These are phyloP conservation scores for Botrytis elliptica DNA, from an alignment of 2,329 filamentous ascomycete genomes.

Conservation along the genomic window DNA sequence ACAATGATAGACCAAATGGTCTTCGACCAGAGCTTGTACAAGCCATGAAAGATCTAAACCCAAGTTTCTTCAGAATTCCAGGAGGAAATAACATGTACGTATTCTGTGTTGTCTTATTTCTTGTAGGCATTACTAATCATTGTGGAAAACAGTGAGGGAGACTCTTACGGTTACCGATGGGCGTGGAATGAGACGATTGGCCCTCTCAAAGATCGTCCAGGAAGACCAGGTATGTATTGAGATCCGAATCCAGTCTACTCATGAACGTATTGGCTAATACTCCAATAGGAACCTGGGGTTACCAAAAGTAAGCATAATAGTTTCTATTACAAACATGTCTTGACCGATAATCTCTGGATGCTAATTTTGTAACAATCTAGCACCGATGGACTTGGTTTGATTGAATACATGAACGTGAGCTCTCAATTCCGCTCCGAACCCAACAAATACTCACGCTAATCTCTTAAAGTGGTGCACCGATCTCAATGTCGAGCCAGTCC, in stretches of 20 bases:
- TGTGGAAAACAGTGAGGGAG: conserved; percentile 31
- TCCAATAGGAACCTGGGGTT: conserved; percentile 24
- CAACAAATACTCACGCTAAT: neutral
- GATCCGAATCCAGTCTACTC: neutral
- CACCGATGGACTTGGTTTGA: conserved; percentile 51
- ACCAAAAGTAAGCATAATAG: conserved; percentile 7
- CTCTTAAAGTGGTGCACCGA: conserved; percentile 46
- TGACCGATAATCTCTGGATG: conserved; percentile 15
- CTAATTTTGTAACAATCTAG: conserved; percentile 24
- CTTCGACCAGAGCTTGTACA: conserved; percentile 55
- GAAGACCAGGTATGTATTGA: conserved; percentile 45
- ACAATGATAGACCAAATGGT: conserved; percentile 56
- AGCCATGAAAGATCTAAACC: conserved; percentile 51
- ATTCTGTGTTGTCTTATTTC: neutral
- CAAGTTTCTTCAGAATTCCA: conserved; percentile 60
- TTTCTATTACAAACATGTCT: no score
- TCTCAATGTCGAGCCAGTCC: conserved; percentile 46
- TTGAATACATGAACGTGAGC: conserved; percentile 48
- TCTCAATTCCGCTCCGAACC: neutral
- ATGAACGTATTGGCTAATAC: neutral
- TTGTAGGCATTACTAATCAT: conserved; percentile 32
- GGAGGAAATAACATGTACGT: conserved; percentile 60
- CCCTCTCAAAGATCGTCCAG: conserved; percentile 40
- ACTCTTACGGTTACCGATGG: conserved; percentile 34
- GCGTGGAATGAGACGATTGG: conserved; percentile 46